Base-by-base conservation (phyloP, 306 rosid genomes). In the Ammopiptanthus mongolicus region DNA sequence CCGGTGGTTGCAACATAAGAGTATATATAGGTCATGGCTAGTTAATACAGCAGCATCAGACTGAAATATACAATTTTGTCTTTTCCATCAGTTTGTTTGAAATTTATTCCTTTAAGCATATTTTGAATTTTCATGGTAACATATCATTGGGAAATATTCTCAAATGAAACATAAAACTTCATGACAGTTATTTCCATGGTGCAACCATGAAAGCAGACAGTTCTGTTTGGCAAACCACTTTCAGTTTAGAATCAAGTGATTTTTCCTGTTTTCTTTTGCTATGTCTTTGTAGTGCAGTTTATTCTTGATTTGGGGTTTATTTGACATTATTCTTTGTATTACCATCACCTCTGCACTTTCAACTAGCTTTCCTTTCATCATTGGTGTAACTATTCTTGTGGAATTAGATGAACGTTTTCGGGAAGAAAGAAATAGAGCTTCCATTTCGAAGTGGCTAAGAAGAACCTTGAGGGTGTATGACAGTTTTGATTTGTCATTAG, bases 381-480 rank as follows among this genome's bases (percentile, higher is more conserved):
- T 62, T 59, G 21, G 34, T 63, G 56, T 10, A 44, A 65, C 44
- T 68, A 29, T 69, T 84, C 65, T 31, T 72, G 57, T 84, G 83
- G 70, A 84, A 87, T 76, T 82, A 94, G 98, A 94, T 83, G 98
- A 94, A 73, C 98, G 98, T 37, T 88, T 88, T 81, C 84, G 57
- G 77, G 88, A 84, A 74, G 95, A 89, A 83, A 88, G 97, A 84
- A 91, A 90, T 79, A 86, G 80, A 81, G 82, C 83, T 59, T 82
- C 80, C 57, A 78, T 94, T 79, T 94, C 98, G 0, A 94, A 94
- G 93, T 94, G 98, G 97, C 87, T 94, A 67, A 90, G 91, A 83
- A 94, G 87, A 77, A 75, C 87, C 61, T 78, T 88, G 36, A 90
- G 71, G 81, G 86, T 81, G 69, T 90, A 80, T 83, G 85, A 81